Conservation (phyloP, 306 rosid species). For the Alnus rubra region DNA sequence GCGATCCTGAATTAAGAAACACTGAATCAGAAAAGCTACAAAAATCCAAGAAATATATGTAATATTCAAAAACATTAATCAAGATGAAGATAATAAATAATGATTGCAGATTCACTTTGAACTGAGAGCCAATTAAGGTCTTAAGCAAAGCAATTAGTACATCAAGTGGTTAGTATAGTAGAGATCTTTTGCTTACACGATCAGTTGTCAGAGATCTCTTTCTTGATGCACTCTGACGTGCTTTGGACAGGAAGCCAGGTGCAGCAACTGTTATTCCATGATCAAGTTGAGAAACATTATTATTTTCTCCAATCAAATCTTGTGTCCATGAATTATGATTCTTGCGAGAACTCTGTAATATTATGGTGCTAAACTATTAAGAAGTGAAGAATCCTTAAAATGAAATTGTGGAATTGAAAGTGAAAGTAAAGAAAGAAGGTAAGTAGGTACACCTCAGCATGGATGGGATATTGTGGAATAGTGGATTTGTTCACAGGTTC, state of each 20-base stretch:
- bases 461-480: constrained; percentile 30
- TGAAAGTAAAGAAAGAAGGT: constrained; percentile 12
- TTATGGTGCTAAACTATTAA: constrained; percentile 18
- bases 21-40: constrained; percentile 11
- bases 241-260: constrained; percentile 41
- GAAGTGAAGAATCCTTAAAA: not conserved
- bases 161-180: not conserved
- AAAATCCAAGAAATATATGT: constrained; percentile 6
- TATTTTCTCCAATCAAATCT: constrained; percentile 34
- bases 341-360: constrained; percentile 33
- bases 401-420: not conserved
- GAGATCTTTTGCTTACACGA: constrained; percentile 58
- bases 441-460: constrained; percentile 35
- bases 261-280: constrained; percentile 34
- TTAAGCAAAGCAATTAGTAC: not conserved
- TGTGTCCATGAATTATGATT: constrained; percentile 41
- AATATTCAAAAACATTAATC: constrained; percentile 10
- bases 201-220: constrained; percentile 43
- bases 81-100: constrained; percentile 8
- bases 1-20: constrained; percentile 56
- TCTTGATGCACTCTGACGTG: constrained; percentile 33
- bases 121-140: not conserved
- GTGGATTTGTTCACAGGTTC: constrained; percentile 36
- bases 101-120: constrained; percentile 16
- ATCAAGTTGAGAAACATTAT: constrained; percentile 35